Conservation (phyloP, 805 yeast genomes). For the Komagataella populi region DNA sequence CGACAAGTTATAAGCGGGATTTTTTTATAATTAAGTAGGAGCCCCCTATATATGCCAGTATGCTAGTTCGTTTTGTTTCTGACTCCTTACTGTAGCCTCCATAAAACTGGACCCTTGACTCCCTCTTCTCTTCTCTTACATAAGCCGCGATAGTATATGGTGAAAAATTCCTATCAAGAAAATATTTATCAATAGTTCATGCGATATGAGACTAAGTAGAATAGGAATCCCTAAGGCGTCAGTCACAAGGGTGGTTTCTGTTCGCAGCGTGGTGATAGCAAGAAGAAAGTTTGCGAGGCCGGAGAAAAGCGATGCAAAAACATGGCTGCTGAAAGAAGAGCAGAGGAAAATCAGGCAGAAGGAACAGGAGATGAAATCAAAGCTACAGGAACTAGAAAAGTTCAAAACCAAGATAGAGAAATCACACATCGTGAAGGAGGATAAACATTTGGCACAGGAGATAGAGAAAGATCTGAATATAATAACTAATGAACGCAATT, state of each 20-base stretch:
- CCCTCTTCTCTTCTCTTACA: background rate
- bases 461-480: conserved; percentile 9
- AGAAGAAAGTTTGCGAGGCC: background rate
- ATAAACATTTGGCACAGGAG: conserved; percentile 6
- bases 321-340: conserved; percentile 1
- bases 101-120: background rate
- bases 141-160: background rate
- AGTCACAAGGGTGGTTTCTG: background rate
- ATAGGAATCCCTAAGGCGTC: background rate
- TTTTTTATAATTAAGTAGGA: background rate
- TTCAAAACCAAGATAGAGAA: conserved; percentile 16
- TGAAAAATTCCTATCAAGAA: background rate
- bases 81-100: background rate
- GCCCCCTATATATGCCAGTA: background rate
- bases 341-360: background rate
- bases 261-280: background rate
- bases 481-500: conserved; percentile 6
- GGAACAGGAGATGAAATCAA: background rate
- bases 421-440: conserved; percentile 9
- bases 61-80: background rate
- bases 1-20: conserved; percentile 2
- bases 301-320: background rate
- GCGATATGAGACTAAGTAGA: background rate
- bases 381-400: conserved; percentile 11
- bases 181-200: background rate